These are phyloP conservation scores for Fraxinus platypoda DNA, from an alignment of 305 asterid genomes.

Conservation along the genomic window DNA sequence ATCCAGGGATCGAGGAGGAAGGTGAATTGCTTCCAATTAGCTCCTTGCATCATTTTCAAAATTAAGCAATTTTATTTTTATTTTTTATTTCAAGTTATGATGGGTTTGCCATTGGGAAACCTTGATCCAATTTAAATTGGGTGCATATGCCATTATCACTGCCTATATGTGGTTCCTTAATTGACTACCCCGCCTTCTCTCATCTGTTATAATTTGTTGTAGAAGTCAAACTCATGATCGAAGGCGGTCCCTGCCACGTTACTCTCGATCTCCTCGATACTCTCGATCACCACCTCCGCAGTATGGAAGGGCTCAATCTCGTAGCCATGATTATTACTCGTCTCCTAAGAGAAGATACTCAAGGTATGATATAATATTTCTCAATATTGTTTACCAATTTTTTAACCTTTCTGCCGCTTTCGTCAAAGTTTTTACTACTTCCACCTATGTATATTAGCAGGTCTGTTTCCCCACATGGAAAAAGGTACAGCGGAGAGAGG, in stretches of 20 bases:
- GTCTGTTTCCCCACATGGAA: conserved; percentile 69
- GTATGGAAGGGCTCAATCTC: conserved; percentile 56
- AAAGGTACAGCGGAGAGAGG: conserved; percentile 58
- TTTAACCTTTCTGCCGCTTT: conserved; percentile 15
- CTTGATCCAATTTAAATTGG: background rate
- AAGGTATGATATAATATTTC: conserved; percentile 37
- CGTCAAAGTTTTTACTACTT: background rate
- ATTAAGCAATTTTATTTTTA: background rate
- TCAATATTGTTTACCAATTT: background rate
- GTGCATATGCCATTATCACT: background rate
- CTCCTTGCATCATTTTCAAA: background rate
- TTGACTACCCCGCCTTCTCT: background rate
- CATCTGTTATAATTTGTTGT: background rate
- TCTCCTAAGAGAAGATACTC: conserved; percentile 73
- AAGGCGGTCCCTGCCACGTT: conserved; percentile 71
- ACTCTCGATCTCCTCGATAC: conserved; percentile 66
- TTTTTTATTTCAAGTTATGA: background rate
- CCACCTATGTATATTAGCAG: conserved; percentile 26
- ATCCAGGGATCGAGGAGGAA: conserved; percentile 67
- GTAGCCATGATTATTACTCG: conserved; percentile 63
- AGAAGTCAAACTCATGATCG: conserved; percentile 68
- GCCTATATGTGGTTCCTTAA: background rate
- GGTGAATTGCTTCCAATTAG: conserved; percentile 30
- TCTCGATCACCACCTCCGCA: conserved; percentile 34
- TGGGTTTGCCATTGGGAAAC: background rate